Base-by-base conservation (phyloP, 768 basidiomycete genomes). In the Daedalea quercina region DNA sequence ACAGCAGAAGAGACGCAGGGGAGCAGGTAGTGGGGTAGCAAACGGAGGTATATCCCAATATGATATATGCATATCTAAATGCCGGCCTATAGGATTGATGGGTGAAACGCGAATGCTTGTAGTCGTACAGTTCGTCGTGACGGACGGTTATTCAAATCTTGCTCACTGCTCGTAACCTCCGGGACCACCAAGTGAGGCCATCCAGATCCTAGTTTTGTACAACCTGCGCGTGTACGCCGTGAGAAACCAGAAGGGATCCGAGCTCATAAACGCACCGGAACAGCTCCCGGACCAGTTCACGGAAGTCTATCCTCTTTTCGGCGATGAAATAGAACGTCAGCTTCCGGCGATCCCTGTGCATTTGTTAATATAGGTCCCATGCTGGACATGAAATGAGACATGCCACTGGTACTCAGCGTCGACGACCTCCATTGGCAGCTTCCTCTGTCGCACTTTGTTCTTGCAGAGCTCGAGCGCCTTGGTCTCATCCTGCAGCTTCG, bases 341-440 rank as follows among this genome's bases (percentile, higher is more conserved):
- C 73, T 98, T 98, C 67, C 94, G 90, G 54, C 95, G 89, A 70
- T 99, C 95, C 92, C 92, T 94, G 60, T 20, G 15, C 17, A 15
- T 15, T 19, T 3, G 20, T 37, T 31, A 24, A 40, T 15, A 19
- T 15, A 17, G 6, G 8, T 40, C 15, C 15, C 7, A 15, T 15
- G 6, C 3, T 15, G 17, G 31, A 19, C 17, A 20, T 41, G 11
- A 26, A 11, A 15, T 52, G 43, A 1, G 23, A 72, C 87, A 25
- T 52, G 94, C 94, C 94, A 98, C 66, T 99, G 95, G 73, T 94
- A 99, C 70, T 98, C 95, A 28, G 94, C 95, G 69, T 97, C 95
- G 46, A 96, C 85, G 54, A 99, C 94, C 69, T 97, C 92, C 95
- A 99, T 99, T 17, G 94, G 94, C 64, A 97, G 72, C 66, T 93